These are phyloP conservation scores for Penicillium roqueforti DNA, from an alignment of 495 filamentous ascomycete genomes.

Conservation along the genomic window DNA sequence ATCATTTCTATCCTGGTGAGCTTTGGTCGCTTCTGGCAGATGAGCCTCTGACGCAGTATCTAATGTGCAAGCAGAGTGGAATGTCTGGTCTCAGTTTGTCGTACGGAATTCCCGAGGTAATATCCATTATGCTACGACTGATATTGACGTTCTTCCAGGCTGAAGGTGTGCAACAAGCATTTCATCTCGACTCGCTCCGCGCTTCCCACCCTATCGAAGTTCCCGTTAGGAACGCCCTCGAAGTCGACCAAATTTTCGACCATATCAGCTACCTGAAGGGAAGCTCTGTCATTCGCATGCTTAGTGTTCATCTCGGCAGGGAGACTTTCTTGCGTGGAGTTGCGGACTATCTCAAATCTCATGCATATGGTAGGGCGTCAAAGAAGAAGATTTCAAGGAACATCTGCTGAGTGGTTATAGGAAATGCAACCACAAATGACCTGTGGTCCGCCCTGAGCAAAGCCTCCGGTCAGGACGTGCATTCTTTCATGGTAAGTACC, in stretches of 20 bases:
- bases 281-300: conserved; percentile 91
- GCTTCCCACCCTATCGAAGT: conserved; percentile 95
- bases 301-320: conserved; percentile 78
- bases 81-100: conserved; percentile 93
- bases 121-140: conserved; percentile 7
- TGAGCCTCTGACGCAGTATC: neutral
- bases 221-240: conserved; percentile 79
- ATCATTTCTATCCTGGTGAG: conserved; percentile 78
- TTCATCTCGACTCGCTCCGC: conserved; percentile 80
- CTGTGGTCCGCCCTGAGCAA: conserved; percentile 89
- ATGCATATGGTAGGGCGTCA: conserved; percentile 59
- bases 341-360: conserved; percentile 77
- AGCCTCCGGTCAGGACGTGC: conserved; percentile 84
- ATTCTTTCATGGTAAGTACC: conserved; percentile 66
- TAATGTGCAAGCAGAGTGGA: conserved; percentile 60
- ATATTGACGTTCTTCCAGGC: conserved; percentile 52
- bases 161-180: conserved; percentile 87
- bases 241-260: conserved; percentile 96
- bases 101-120: conserved; percentile 60
- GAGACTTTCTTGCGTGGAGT: conserved; percentile 87
- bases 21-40: neutral
- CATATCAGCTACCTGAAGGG: conserved; percentile 94
- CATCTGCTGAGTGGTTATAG: conserved; percentile 20
- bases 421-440: conserved; percentile 92
- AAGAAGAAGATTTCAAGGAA: neutral